Base-by-base conservation (phyloP, 1,284 basidiomycete species). In the Trametes pubescens region DNA sequence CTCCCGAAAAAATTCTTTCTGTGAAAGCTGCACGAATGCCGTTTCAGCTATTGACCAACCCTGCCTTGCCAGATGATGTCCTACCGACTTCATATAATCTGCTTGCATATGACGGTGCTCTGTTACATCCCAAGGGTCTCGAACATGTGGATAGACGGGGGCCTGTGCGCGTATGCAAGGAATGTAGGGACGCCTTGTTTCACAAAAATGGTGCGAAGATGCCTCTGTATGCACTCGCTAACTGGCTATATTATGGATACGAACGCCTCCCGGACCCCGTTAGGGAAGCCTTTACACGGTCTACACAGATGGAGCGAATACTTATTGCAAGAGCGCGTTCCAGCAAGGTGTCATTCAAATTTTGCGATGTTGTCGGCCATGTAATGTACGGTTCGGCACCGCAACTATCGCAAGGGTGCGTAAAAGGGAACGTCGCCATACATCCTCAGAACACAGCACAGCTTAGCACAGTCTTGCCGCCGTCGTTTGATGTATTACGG, bases 381-480 rank as follows among this genome's bases (percentile, higher is more conserved):
- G n/a, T n/a, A n/a, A n/a, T n/a, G n/a, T 47, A 24, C 24, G 21
- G 22, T 1, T 11, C 44, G 5, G 43, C n/a, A 21, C 2, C 7
- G 7, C 7, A 13, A 37, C n/a, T 21, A 1, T 49, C 47, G 4
- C 63, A 64, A 48, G 29, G 47, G 0, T 64, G 24, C 34, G 38
- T 64, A 11, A 48, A 46, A 35, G 64, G 64, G 0, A 65, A 65
- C 21, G 47, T 65, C 2, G 40, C 40, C 21, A 61, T 52, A 53
- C 48, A 44, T 60, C 68, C 26, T 0, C 48, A 54, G 58, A 63
- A 32, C 22, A 59, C 59, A 14, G 54, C 59, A 10, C 59, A 46
- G 16, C 48, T 62, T 0, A 55, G 43, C 10, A 16, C 37, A 2
- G 61, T 62, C 1, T 44, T 62, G 8, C 61, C 61, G 10, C 61